Evolutionary conservation across 2,329 filamentous ascomycete genomes (phyloP), one percentile per base, ranked within the genome.

Genomic region (Tolypocladium tropicale): DNA sequence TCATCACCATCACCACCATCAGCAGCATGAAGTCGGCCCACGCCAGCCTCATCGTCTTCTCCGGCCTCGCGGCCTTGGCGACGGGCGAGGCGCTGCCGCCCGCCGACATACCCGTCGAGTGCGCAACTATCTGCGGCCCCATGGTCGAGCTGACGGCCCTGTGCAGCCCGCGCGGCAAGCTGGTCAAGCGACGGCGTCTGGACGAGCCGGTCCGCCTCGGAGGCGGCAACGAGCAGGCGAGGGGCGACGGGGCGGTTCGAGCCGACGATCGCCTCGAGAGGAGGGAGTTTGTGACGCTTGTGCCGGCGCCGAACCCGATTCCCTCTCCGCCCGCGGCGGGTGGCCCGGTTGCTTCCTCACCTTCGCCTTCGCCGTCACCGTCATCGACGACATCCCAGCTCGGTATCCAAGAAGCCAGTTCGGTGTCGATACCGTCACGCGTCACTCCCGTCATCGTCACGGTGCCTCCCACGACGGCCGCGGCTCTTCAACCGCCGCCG

Each of bases 71-170:
- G 37, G 58, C 63, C n/a, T 50, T 67, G 52, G 63, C 62, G 39
- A 54, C 59, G 10, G 65, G 67, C 30, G 67, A 70, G 36, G 65
- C 65, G 33, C 62, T 75, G 37, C 65, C 64, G 21, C 63, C 68
- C 14, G 63, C 70, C 25, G 68, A 72, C 30, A 69, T 75, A 18
- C 73, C 73, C 34, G 56, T 73, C 25, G 63, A 65, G 54, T 75
- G 73, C 57, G 71, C 71, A 37, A 69, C 68, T 41, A 74, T 75
- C 53, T 75, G 73, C 63, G 72, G 72, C 5, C 73, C 73, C 53
- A 69, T 75, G 52, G 71, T 75, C 56, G 73, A 75, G 62, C 62
- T 75, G n/a, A 70, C 70, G 34, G 63, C 63, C 11, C 67, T 68
- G 49, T 75, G 73, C 65, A 65, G 67, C 58, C 56, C 57, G 23